Evolutionary conservation across 257 asterid genomes (phyloP).

Genomic region (Solanum pimpinellifolium): DNA sequence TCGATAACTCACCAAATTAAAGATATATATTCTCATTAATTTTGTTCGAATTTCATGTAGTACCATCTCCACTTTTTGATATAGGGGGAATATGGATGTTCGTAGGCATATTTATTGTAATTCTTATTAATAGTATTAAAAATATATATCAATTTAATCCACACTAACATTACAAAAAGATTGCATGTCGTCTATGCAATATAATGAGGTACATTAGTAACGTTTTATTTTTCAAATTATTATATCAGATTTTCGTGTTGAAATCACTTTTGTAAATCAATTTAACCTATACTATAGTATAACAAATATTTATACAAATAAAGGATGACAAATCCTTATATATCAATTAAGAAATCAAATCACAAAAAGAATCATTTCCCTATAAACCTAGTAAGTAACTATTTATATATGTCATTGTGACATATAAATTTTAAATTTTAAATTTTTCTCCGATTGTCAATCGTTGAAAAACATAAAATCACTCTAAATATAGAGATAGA

Average conservation of each 20-base stretch:
- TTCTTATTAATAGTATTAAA: neutral
- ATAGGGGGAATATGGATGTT: neutral
- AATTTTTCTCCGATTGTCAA: neutral
- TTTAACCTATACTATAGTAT: neutral
- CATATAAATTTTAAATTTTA: neutral
- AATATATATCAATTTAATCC: neutral
- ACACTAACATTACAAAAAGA: neutral
- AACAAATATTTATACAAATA: neutral
- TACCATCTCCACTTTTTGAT: neutral
- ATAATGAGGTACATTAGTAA: neutral
- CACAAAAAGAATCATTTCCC: neutral
- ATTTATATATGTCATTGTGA: neutral
- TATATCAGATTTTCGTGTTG: neutral
- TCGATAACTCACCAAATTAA: neutral
- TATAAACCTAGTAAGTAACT: too few species aligned
- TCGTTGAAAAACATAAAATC: neutral
- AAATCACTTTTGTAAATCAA: neutral
- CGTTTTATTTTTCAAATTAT: neutral
- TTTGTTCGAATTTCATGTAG: neutral
- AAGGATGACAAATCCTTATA: neutral
- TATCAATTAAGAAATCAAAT: neutral
- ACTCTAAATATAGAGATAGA: neutral
- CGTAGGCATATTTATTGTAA: neutral
- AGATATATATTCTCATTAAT: neutral
- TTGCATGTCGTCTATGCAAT: neutral